Conservation (phyloP, 169 alveolate genomes). For the Perkinsus chesapeaki region DNA sequence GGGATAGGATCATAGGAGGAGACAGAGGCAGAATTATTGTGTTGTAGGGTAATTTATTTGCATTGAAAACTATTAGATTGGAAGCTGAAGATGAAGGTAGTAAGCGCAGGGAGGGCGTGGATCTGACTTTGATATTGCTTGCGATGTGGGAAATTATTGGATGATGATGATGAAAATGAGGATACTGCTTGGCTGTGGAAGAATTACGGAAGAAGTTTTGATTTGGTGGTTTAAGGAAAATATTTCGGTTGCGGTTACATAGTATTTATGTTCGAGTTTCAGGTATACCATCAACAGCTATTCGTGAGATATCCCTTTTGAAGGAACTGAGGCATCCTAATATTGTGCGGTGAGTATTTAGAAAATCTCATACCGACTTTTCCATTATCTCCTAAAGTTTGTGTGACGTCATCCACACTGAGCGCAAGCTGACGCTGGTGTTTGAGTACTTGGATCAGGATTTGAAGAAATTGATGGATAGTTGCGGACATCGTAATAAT, state of each 20-base stretch:
- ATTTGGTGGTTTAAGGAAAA: no score
- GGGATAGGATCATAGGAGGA: slow-evolving; percentile 60
- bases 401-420: slow-evolving; percentile 95
- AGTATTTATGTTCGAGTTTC: not conserved
- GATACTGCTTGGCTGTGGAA: no score
- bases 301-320: slow-evolving; percentile 91
- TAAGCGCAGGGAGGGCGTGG: slow-evolving; percentile 44
- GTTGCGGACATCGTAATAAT: slow-evolving; percentile 47
- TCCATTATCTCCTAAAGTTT: slow-evolving; percentile 61
- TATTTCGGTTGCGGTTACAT: slow-evolving; percentile 12
- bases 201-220: no score
- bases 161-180: no score
- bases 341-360: slow-evolving; percentile 61
- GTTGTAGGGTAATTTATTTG: slow-evolving; percentile 79
- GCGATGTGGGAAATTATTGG: no score
- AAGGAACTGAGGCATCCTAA: slow-evolving; percentile 97
- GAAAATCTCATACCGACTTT: not conserved
- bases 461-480: slow-evolving; percentile 89
- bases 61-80: slow-evolving; percentile 92
- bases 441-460: slow-evolving; percentile 97
- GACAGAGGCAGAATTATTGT: slow-evolving; percentile 47
- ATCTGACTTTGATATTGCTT: slow-evolving; percentile 44
- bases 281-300: slow-evolving; percentile 83
- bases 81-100: slow-evolving; percentile 96
- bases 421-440: slow-evolving; percentile 90